Conservation (phyloP, 495 filamentous ascomycete species). For the Amorphotheca resinae region DNA sequence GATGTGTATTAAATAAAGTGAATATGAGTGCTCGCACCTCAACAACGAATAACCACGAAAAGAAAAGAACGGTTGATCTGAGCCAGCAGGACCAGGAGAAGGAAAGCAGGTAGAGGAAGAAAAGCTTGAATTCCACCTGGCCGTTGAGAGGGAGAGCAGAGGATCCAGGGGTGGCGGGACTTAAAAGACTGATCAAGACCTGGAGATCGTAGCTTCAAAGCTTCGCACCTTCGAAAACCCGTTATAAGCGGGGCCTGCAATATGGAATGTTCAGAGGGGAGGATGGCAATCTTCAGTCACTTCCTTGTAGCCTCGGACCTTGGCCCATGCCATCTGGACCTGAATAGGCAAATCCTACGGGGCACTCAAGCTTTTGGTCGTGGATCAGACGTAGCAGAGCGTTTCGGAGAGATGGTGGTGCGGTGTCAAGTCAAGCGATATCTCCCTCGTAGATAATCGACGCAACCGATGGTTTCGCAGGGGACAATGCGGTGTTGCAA, state of each 20-base stretch:
- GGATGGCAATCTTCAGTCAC: conserved; percentile 7
- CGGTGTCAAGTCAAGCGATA: conserved; percentile 17
- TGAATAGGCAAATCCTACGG: conserved; percentile 4
- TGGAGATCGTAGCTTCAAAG: too few species aligned
- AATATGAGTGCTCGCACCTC: too few species aligned
- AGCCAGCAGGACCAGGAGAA: conserved; percentile 41
- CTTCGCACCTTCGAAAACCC: conserved; percentile 6
- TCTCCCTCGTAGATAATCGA: conserved; percentile 8
- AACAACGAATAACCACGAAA: too few species aligned
- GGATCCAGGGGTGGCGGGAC: conserved; percentile 10
- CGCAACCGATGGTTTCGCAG: conserved; percentile 11
- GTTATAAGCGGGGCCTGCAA: conserved; percentile 12
- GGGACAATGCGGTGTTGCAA: not conserved
- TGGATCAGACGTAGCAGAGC: conserved; percentile 21
- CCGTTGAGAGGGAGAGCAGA: conserved; percentile 3
- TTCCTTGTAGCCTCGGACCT: conserved; percentile 9
- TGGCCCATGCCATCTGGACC: conserved; percentile 16
- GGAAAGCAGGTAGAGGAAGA: conserved; percentile 29
- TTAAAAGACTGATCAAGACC: conserved; percentile 7
- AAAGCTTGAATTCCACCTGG: conserved; percentile 23
- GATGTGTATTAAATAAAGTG: not conserved
- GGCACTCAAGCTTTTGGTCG: not conserved
- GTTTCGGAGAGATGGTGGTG: conserved; percentile 14
- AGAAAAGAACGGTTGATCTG: conserved; percentile 44
- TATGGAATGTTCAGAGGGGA: conserved; percentile 8